These are phyloP conservation scores for Trametopsis cervina DNA, from an alignment of 768 basidiomycete genomes.

Conservation along the genomic window DNA sequence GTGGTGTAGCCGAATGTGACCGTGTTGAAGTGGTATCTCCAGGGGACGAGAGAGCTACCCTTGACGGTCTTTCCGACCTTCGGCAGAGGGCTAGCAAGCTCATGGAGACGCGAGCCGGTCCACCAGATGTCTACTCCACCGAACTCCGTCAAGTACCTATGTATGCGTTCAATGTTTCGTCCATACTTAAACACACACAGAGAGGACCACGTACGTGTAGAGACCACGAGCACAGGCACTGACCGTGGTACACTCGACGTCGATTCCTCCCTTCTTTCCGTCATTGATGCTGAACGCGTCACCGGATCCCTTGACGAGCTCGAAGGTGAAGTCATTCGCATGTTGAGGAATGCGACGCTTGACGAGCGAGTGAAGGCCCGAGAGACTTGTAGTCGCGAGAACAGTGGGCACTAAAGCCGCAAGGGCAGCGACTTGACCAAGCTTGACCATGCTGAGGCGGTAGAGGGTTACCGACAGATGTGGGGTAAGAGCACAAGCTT, in stretches of 20 bases:
- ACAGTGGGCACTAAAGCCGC: background rate
- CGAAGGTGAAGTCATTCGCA: conserved; percentile 26
- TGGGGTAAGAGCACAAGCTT: too few relatives aligned
- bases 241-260: conserved; percentile 28
- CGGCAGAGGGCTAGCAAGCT: conserved; percentile 26
- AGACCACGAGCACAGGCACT: conserved; percentile 33
- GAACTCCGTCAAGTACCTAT: conserved; percentile 30
- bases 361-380: conserved; percentile 28
- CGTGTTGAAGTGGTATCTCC: conserved; percentile 36
- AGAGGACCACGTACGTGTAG: conserved; percentile 26
- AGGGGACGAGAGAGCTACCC: conserved; percentile 29
- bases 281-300: conserved; percentile 31
- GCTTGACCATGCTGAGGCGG: background rate
- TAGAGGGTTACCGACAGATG: background rate
- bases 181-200: background rate
- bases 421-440: background rate
- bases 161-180: background rate
- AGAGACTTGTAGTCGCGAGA: conserved; percentile 8
- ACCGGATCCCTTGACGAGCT: conserved; percentile 17
- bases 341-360: conserved; percentile 30
- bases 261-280: conserved; percentile 16
- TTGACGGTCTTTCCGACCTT: conserved; percentile 25
- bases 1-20: conserved; percentile 37
- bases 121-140: conserved; percentile 37
- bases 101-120: conserved; percentile 33